Percentiles rank a stretch among this genome's conserved stretches.
These are phyloP conservation scores for Mycena belliarum DNA, from an alignment of 768 basidiomycete genomes.

Conservation along the genomic window DNA sequence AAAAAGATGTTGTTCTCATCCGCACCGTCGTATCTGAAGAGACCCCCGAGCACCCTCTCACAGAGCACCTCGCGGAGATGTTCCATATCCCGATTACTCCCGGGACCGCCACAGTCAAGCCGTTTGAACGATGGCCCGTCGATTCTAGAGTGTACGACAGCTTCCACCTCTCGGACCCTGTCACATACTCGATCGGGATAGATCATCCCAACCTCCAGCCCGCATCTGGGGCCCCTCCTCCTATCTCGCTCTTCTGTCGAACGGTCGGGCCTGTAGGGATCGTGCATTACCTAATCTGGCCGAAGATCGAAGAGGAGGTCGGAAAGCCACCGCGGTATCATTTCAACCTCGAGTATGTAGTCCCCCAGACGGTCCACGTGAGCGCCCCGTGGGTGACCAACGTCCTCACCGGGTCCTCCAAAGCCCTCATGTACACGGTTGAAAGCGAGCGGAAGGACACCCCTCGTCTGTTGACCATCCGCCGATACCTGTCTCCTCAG, in stretches of 20 bases:
- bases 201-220: constrained; percentile 31
- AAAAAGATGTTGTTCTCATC: constrained; percentile 52
- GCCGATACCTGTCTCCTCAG: constrained; percentile 23
- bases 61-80: constrained; percentile 21
- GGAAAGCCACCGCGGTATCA: constrained; percentile 17
- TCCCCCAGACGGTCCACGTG: constrained; percentile 28
- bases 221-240: constrained; percentile 32
- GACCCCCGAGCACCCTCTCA: constrained; percentile 2
- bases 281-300: constrained; percentile 37
- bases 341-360: constrained; percentile 29
- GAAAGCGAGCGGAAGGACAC: constrained; percentile 33
- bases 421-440: constrained; percentile 43
- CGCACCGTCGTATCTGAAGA: constrained; percentile 35
- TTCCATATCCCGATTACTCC: constrained; percentile 28
- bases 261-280: constrained; percentile 31
- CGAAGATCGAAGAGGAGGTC: constrained; percentile 16
- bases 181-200: constrained; percentile 29
- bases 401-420: constrained; percentile 45
- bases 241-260: constrained; percentile 42
- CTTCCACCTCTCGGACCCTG: constrained; percentile 44
- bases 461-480: constrained; percentile 22
- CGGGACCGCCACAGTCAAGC: constrained; percentile 8
- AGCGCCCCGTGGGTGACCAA: constrained; percentile 28
- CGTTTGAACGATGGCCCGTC: constrained; percentile 27
- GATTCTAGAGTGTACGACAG: constrained; percentile 25